Conservation (phyloP, 768 basidiomycete species). For the Mycena floridula region DNA sequence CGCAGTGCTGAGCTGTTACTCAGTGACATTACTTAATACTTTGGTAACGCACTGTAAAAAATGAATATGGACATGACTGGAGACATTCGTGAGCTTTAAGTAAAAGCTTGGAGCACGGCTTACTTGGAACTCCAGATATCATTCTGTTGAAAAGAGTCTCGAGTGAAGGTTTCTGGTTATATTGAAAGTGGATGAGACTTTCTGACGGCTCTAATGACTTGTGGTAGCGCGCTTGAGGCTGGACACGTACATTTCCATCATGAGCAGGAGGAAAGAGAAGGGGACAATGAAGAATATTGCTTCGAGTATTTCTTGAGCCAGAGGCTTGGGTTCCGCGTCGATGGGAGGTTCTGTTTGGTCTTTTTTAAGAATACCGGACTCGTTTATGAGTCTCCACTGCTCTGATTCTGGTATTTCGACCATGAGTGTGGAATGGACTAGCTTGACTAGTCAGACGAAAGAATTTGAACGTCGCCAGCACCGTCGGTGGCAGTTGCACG, state of each 20-base stretch:
- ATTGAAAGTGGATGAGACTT: conserved; percentile 77
- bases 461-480: no score
- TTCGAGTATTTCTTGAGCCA: conserved; percentile 68
- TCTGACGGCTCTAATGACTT: background rate
- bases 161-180: conserved; percentile 52
- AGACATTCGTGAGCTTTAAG: background rate
- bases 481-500: background rate
- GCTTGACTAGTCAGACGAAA: background rate
- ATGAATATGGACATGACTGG: conserved; percentile 70
- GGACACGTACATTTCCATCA: conserved; percentile 87
- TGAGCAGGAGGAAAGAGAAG: conserved; percentile 62
- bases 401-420: conserved; percentile 66
- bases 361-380: conserved; percentile 53
- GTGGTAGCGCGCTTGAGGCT: background rate
- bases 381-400: conserved; percentile 69
- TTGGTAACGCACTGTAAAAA: conserved; percentile 68
- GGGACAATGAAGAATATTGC: conserved; percentile 63
- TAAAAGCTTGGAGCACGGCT: conserved; percentile 18
- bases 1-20: conserved; percentile 60
- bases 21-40: no score
- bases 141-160: conserved; percentile 49
- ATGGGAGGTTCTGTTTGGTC: conserved; percentile 5
- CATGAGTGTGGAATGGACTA: conserved; percentile 15
- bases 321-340: conserved; percentile 32
- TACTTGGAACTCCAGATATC: conserved; percentile 68